A percentile compares a stretch with the other conserved stretches of the same genome.
phyloP scores from a whole-genome alignment of 1,284 basidiomycete genomes.

The Papiliotrema nemorosa region DNA sequence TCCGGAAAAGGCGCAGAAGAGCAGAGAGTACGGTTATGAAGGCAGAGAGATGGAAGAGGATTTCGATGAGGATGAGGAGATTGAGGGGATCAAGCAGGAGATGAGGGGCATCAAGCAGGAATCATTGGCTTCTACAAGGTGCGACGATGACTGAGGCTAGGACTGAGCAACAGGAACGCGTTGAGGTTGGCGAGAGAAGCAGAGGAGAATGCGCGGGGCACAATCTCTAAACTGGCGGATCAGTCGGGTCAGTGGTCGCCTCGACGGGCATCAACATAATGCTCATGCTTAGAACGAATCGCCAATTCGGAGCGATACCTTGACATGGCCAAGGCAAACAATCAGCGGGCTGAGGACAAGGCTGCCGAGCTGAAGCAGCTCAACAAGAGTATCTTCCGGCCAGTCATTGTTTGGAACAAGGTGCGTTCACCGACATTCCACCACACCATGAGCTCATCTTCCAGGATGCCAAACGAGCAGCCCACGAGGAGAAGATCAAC shows the following conservation, averaged over 20 bases:
- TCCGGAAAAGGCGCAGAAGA: constrained; percentile 47
- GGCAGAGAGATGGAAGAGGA: constrained; percentile 59
- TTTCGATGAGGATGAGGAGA: constrained; percentile 77
- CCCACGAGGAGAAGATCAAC: constrained; percentile 83
- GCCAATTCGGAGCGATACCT: constrained; percentile 95
- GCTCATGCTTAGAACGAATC: constrained; percentile 54
- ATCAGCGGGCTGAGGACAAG: constrained; percentile 83
- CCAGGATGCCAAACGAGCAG: constrained; percentile 76
- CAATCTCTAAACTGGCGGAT: constrained; percentile 79
- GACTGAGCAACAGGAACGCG: constrained; percentile 60
- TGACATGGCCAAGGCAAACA: constrained; percentile 88
- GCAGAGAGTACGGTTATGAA: constrained; percentile 44
- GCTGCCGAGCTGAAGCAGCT: constrained; percentile 91
- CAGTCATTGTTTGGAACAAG: constrained; percentile 86
- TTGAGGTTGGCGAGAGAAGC: constrained; percentile 88
- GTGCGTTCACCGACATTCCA: constrained; percentile 19
- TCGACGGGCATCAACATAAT: background rate
- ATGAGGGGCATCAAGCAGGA: constrained; percentile 91
- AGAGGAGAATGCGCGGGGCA: constrained; percentile 90
- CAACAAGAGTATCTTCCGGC: constrained; percentile 76
- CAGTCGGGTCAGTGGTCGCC: constrained; percentile 72
- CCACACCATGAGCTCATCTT: background rate
- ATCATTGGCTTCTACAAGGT: constrained; percentile 76
- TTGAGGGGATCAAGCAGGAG: constrained; percentile 94
- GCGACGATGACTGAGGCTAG: constrained; percentile 6